Conservation (phyloP, 495 filamentous ascomycete species). For the Penicillium cataractarum region DNA sequence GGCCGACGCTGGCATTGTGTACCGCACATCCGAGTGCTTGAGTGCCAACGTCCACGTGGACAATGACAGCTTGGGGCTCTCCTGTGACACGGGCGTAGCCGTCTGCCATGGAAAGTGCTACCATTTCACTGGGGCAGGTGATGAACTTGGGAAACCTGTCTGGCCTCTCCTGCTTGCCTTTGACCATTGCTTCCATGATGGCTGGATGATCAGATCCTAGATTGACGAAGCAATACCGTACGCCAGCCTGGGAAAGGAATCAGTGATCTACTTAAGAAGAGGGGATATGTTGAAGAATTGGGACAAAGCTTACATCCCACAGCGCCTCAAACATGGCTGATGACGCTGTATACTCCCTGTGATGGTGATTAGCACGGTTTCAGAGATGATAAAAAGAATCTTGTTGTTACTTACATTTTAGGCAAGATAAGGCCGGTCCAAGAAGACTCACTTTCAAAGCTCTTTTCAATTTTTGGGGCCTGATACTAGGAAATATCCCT, state of each 20-base stretch:
- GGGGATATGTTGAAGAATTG: not conserved
- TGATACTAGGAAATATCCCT: not conserved
- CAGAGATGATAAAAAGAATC: not conserved
- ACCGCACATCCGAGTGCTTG: not conserved
- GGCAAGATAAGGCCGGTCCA: too few species aligned
- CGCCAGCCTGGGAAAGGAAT: not conserved
- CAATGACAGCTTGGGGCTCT: not conserved
- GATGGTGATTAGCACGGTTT: not conserved
- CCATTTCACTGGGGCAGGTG: not conserved
- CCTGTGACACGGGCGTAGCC: not conserved
- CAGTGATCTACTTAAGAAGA: not conserved
- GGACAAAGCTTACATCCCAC: not conserved
- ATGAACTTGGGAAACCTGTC: not conserved
- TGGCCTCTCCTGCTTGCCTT: not conserved
- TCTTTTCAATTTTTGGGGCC: not conserved
- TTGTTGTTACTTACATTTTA: not conserved
- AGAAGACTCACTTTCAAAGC: too few species aligned
- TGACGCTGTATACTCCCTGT: not conserved
- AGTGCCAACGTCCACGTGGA: not conserved
- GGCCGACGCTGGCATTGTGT: not conserved
- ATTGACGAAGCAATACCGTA: not conserved
- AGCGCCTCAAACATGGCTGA: not conserved
- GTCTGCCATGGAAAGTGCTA: not conserved
- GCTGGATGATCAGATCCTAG: not conserved
- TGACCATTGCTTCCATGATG: not conserved